Evolutionary conservation across 441 rosid genomes (phyloP).

Genomic region (Euphorbia schlechtendalii): DNA sequence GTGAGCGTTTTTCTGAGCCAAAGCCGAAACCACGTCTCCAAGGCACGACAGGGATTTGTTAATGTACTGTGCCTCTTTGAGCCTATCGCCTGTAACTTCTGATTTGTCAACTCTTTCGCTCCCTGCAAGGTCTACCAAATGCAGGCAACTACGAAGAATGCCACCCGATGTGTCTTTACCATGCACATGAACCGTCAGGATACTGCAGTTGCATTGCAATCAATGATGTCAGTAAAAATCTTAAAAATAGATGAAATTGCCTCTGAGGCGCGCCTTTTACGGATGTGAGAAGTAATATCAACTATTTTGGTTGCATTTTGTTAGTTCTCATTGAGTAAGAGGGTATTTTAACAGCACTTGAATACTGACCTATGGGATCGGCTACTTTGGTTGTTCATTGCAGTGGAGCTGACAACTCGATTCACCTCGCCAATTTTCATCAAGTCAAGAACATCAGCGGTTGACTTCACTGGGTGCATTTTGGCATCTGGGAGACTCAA

Average conservation of each 20-base stretch:
- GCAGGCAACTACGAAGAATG: constrained; percentile 69
- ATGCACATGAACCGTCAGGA: constrained; percentile 69
- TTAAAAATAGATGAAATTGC: no score
- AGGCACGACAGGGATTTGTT: constrained; percentile 89
- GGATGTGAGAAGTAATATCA: constrained; percentile 9
- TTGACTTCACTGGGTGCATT: constrained; percentile 60
- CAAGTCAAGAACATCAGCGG: constrained; percentile 62
- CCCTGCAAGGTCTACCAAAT: constrained; percentile 96
- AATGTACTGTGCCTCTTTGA: constrained; percentile 82
- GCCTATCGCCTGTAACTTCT: constrained; percentile 86
- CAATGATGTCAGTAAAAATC: no score
- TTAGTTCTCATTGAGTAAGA: not conserved
- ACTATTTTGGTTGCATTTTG: not conserved
- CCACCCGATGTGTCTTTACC: constrained; percentile 72
- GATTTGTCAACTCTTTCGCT: constrained; percentile 91
- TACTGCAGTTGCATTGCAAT: constrained; percentile 39
- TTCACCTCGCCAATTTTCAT: constrained; percentile 85
- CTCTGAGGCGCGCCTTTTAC: no score
- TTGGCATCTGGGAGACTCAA: constrained; percentile 82
- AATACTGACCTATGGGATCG: constrained; percentile 77
- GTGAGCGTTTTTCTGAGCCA: constrained; percentile 80
- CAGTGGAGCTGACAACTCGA: constrained; percentile 71
- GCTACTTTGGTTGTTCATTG: constrained; percentile 69
- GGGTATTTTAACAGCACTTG: not conserved
- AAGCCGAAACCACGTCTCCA: constrained; percentile 86